A percentile compares a stretch with the other conserved stretches of the same genome.
phyloP scores from a whole-genome alignment of 1,284 basidiomycete genomes.

The Flammula alnicola region DNA sequence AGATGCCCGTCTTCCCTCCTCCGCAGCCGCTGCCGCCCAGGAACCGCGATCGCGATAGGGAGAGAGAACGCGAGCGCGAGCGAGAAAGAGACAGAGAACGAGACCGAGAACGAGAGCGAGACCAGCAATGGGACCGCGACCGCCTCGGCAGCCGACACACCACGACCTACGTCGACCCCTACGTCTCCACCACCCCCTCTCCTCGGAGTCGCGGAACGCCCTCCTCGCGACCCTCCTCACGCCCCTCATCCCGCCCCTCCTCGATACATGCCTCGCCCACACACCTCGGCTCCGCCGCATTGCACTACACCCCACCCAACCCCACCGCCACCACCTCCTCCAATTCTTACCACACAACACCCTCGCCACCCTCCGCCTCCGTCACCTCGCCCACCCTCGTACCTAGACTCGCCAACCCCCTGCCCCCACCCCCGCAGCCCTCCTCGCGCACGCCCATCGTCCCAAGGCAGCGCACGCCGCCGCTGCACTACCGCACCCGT shows the following conservation, averaged over 20 bases:
- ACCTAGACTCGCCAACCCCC: too few species aligned
- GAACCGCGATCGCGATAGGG: too few species aligned
- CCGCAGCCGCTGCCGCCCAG: too few species aligned
- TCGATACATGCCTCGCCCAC: slow-evolving; percentile 17
- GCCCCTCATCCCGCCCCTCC: slow-evolving; percentile 16
- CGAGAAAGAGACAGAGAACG: slow-evolving; percentile 1
- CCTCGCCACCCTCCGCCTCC: slow-evolving; percentile 5
- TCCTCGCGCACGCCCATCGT: slow-evolving; percentile 18
- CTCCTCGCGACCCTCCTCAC: slow-evolving; percentile 16
- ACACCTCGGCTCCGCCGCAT: slow-evolving; percentile 5
- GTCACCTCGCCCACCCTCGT: slow-evolving; percentile 14
- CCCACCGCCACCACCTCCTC: slow-evolving; percentile 6
- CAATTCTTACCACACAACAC: not conserved
- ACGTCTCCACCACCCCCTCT: slow-evolving; percentile 15
- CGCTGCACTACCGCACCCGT: slow-evolving; percentile 22
- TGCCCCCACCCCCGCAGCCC: slow-evolving; percentile 17
- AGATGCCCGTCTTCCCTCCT: too few species aligned
- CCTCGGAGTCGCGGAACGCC: slow-evolving; percentile 12
- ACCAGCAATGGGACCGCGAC: not conserved
- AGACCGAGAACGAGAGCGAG: not conserved
- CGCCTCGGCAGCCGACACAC: slow-evolving; percentile 24
- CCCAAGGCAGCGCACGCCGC: slow-evolving; percentile 10
- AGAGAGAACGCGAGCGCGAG: slow-evolving; percentile 9
- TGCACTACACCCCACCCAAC: slow-evolving; percentile 12
- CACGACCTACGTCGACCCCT: slow-evolving; percentile 22